phyloP scores from a whole-genome alignment of 2,329 filamentous ascomycete genomes.

The Botrytis squamosa region DNA sequence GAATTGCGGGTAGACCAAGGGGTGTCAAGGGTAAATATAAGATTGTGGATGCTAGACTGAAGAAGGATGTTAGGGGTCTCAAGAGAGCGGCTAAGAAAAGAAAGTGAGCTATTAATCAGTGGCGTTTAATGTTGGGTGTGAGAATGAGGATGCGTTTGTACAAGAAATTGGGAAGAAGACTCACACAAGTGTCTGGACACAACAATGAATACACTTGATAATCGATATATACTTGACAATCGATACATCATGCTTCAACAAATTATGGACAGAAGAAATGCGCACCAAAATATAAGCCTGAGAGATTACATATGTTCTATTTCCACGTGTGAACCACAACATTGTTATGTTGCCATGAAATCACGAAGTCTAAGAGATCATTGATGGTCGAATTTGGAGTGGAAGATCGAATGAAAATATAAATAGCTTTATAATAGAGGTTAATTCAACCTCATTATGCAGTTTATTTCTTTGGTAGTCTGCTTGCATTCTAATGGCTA shows the following conservation, averaged over 20 bases:
- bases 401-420: background rate
- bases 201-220: background rate
- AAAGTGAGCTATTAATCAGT: constrained; percentile 42
- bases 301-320: background rate
- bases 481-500: background rate
- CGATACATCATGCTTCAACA: background rate
- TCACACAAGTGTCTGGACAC: background rate
- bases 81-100: constrained; percentile 78
- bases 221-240: background rate
- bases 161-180: background rate
- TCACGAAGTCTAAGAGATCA: background rate
- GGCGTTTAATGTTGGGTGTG: background rate
- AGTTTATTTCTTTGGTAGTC: background rate
- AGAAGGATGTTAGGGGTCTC: constrained; percentile 89
- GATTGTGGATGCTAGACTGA: constrained; percentile 92
- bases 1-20: constrained; percentile 79
- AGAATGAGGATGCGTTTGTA: background rate
- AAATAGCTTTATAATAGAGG: background rate
- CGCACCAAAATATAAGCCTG: background rate
- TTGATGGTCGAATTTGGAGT: background rate
- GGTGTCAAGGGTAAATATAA: constrained; percentile 96
- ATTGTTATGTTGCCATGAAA: background rate
- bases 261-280: background rate
- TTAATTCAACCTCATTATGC: background rate
- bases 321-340: background rate